Evolutionary conservation across 345 rosid genomes (phyloP).

Genomic region (Bruguiera sexangula): DNA sequence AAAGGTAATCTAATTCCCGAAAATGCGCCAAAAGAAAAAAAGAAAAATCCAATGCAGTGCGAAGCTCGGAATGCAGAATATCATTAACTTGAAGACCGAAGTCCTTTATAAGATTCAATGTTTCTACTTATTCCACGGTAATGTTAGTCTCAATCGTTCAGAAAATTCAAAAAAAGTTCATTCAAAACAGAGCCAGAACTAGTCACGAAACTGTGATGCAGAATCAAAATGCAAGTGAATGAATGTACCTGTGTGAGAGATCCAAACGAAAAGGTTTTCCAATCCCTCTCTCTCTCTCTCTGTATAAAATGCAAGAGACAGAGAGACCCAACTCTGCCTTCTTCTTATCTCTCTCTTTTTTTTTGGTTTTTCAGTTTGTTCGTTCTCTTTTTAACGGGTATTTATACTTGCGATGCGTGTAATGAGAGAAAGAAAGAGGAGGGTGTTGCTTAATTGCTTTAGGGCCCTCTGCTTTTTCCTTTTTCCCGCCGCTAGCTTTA

Average conservation of each 20-base stretch:
- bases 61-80: too few species aligned
- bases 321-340: slow-evolving; percentile 18
- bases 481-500: slow-evolving; percentile 57
- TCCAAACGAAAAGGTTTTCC: slow-evolving; percentile 11
- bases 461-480: slow-evolving; percentile 7
- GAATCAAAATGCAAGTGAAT: not conserved
- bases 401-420: slow-evolving; percentile 16
- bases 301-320: slow-evolving; percentile 13
- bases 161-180: too few species aligned
- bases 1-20: too few species aligned
- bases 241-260: slow-evolving; percentile 18
- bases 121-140: too few species aligned
- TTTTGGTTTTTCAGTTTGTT: not conserved
- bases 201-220: not conserved
- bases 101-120: too few species aligned
- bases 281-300: slow-evolving; percentile 12
- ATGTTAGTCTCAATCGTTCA: too few species aligned
- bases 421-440: slow-evolving; percentile 4
- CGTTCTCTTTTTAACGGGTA: not conserved
- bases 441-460: slow-evolving; percentile 16
- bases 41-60: too few species aligned
- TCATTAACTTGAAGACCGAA: too few species aligned
- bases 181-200: too few species aligned
- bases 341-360: not conserved
- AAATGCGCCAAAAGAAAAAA: too few species aligned